These are phyloP conservation scores for Penicillium cosmopolitanum DNA, from an alignment of 495 filamentous ascomycete genomes.

Conservation along the genomic window DNA sequence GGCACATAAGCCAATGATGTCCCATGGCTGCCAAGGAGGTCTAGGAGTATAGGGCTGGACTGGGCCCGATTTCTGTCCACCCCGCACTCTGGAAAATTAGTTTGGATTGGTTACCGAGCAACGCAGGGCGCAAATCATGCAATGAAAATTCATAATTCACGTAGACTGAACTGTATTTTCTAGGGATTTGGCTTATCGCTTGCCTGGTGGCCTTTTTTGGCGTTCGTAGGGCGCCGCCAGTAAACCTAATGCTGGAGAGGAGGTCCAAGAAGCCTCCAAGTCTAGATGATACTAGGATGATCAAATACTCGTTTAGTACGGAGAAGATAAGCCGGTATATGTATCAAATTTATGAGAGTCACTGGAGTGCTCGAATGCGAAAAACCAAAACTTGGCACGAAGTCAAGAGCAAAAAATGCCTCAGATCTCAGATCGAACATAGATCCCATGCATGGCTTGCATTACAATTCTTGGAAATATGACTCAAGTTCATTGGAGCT, in stretches of 20 bases:
- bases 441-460: no score
- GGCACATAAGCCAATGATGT: background rate
- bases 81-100: background rate
- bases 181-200: background rate
- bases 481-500: background rate
- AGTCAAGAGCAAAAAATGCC: slow-evolving; percentile 1
- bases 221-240: background rate
- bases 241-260: background rate
- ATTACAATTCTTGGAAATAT: background rate
- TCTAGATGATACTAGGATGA: background rate
- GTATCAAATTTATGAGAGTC: background rate
- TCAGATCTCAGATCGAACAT: background rate
- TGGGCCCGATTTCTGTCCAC: background rate
- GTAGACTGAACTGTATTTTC: background rate
- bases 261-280: background rate
- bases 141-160: background rate
- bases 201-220: background rate
- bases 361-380: background rate
- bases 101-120: background rate
- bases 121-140: background rate
- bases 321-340: no score
- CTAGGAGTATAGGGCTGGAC: background rate
- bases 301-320: no score
- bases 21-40: background rate
- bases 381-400: background rate